A percentile compares a stretch with the other conserved stretches of the same genome.
Evolutionary conservation across 2,329 filamentous ascomycete genomes (phyloP).

Genomic region (Sporothrix brasiliensis): DNA sequence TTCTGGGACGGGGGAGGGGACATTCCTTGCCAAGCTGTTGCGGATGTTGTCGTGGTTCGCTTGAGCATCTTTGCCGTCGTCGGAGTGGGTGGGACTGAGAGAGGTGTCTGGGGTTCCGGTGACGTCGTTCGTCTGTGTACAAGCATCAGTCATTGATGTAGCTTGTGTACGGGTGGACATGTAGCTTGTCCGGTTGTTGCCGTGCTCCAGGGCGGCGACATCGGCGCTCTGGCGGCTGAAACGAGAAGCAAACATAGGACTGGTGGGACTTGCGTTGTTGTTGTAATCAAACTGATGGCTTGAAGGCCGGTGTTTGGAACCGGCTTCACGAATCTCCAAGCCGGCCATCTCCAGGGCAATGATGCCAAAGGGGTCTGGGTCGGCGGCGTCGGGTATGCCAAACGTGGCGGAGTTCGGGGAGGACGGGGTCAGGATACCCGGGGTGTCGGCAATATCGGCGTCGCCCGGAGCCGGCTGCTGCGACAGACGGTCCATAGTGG

Average conservation of each 20-base stretch:
- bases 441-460: constrained; percentile 55
- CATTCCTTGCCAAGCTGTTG: background rate
- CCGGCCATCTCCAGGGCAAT: constrained; percentile 89
- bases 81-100: constrained; percentile 55
- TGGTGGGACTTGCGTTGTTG: constrained; percentile 71
- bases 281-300: constrained; percentile 80
- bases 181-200: constrained; percentile 72
- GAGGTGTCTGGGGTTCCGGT: constrained; percentile 57
- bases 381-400: constrained; percentile 75
- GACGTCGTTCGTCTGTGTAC: constrained; percentile 66
- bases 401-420: constrained; percentile 52
- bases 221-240: constrained; percentile 70
- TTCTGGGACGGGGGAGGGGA: constrained; percentile 7
- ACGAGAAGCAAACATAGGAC: constrained; percentile 62
- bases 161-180: constrained; percentile 72
- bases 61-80: constrained; percentile 50
- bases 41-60: background rate
- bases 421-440: constrained; percentile 43
- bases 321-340: constrained; percentile 87
- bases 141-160: constrained; percentile 70
- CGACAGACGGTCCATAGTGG: constrained; percentile 64
- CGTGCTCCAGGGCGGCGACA: constrained; percentile 58
- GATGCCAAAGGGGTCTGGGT: constrained; percentile 91
- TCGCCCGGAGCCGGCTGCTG: constrained; percentile 76
- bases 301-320: constrained; percentile 69